phyloP scores from a whole-genome alignment of 2,329 filamentous ascomycete species.

The Zymoseptoria tritici region DNA sequence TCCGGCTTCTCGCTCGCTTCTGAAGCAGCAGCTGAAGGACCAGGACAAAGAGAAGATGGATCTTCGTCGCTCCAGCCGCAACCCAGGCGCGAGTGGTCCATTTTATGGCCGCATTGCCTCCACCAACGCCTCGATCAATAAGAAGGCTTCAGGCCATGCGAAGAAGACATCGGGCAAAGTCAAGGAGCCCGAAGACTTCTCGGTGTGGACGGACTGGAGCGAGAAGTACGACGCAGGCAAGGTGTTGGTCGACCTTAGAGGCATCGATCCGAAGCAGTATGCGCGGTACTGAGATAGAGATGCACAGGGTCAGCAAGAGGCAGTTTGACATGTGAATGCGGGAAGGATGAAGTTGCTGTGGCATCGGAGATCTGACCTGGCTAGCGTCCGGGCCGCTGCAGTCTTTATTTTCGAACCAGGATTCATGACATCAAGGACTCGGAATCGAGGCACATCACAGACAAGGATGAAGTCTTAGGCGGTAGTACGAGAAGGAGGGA shows the following conservation, averaged over 20 bases:
- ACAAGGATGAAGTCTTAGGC: not conserved
- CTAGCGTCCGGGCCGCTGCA: not conserved
- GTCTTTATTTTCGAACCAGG: not conserved
- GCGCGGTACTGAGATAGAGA: not conserved
- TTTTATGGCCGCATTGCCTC: not conserved
- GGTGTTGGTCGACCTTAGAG: constrained; percentile 6
- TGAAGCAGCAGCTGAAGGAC: constrained; percentile 5
- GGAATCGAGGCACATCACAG: not conserved
- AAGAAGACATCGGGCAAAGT: constrained; percentile 16
- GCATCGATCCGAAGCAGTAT: constrained; percentile 9
- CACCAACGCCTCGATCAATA: not conserved
- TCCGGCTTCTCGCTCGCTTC: constrained; percentile 2
- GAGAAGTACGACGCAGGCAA: not conserved
- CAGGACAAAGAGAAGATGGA: constrained; percentile 3
- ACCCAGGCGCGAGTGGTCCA: not conserved
- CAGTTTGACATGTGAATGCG: not conserved
- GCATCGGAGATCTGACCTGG: not conserved
- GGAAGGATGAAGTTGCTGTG: not conserved
- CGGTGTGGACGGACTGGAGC: not conserved
- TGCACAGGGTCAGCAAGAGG: not conserved
- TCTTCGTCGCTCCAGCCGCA: not conserved
- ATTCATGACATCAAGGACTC: not conserved
- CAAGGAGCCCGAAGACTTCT: constrained; percentile 2
- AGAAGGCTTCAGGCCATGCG: constrained; percentile 16
- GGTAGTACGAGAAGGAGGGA: not conserved